Evolutionary conservation across 2,329 filamentous ascomycete species (phyloP).

Genomic region (Zasmidium angulare): DNA sequence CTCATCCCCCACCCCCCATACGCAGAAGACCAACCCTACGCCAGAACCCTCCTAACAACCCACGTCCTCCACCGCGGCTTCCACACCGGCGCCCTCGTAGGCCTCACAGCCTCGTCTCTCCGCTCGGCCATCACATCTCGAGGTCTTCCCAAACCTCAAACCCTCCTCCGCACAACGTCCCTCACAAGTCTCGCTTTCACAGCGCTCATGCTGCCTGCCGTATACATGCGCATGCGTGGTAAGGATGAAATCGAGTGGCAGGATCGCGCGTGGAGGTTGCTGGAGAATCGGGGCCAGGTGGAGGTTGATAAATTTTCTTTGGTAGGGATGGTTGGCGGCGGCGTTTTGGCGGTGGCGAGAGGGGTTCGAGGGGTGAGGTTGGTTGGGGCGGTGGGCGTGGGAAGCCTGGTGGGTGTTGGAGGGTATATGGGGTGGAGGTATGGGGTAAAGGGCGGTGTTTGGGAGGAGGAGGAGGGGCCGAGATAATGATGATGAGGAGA

Average conservation of each 20-base stretch:
- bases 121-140: too few species aligned
- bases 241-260: background rate
- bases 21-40: background rate
- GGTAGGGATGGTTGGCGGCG: background rate
- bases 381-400: background rate
- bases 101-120: background rate
- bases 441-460: background rate
- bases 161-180: background rate
- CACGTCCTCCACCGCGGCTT: background rate
- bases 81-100: background rate
- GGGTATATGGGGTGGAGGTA: background rate
- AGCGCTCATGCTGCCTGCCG: background rate
- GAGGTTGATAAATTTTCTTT: background rate
- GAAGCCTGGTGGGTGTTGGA: background rate
- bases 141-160: background rate
- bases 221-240: background rate
- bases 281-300: background rate
- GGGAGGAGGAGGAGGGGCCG: background rate
- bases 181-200: background rate
- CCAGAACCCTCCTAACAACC: background rate
- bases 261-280: background rate
- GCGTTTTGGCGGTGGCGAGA: background rate
- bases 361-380: background rate
- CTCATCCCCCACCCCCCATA: background rate
- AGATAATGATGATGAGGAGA: background rate